phyloP scores from a whole-genome alignment of 164 flowering plant species.

The Warburgia ugandensis region DNA sequence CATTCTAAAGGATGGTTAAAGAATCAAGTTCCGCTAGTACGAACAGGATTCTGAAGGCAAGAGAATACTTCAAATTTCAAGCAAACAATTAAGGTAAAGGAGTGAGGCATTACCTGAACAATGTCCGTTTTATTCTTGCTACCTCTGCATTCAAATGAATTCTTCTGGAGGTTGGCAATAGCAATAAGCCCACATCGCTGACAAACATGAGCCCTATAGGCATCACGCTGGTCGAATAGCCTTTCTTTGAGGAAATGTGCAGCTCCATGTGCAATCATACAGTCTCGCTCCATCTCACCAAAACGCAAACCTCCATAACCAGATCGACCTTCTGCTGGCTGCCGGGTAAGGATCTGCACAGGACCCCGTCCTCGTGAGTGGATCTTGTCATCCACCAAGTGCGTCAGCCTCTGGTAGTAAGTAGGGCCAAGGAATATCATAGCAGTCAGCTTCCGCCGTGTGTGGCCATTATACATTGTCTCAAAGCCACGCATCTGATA shows the following conservation, averaged over 20 bases:
- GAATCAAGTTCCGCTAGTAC: not conserved
- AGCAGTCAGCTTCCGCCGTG: constrained; percentile 67
- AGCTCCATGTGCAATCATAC: constrained; percentile 97
- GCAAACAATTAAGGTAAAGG: not conserved
- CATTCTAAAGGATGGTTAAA: not conserved
- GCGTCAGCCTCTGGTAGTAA: constrained; percentile 91
- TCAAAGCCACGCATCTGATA: constrained; percentile 98
- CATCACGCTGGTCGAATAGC: constrained; percentile 92
- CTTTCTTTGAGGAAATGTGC: constrained; percentile 84
- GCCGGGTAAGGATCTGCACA: constrained; percentile 93
- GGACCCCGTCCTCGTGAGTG: constrained; percentile 97
- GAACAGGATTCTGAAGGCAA: not conserved
- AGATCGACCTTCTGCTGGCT: constrained; percentile 95
- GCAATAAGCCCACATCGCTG: constrained; percentile 89
- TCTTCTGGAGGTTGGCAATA: constrained; percentile 91
- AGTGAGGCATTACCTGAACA: constrained; percentile 60
- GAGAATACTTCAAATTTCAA: not conserved
- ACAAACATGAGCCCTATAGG: constrained; percentile 89
- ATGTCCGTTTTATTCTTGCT: constrained; percentile 95
- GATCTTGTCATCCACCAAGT: constrained; percentile 97
- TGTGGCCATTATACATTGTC: constrained; percentile 96
- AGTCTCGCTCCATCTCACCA: constrained; percentile 97
- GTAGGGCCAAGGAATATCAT: constrained; percentile 98
- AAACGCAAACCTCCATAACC: constrained; percentile 98
- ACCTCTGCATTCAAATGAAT: constrained; percentile 85